Evolutionary conservation across 2,329 filamentous ascomycete genomes (phyloP).

Genomic region (Periconia macrospinosa): DNA sequence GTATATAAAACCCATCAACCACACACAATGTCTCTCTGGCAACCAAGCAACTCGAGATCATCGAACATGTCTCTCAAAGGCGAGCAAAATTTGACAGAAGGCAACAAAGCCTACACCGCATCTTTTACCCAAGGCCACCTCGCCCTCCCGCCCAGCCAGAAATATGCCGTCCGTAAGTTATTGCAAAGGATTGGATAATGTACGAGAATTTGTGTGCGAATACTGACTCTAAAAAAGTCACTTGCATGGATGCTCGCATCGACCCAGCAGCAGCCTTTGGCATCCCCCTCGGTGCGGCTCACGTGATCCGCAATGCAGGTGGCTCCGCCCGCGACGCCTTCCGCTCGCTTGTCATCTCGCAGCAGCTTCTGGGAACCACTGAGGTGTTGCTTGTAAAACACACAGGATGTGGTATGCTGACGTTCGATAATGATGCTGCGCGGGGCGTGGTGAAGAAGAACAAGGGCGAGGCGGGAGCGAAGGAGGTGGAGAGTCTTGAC

Average conservation of each 20-base stretch:
- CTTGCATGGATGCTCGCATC: constrained; percentile 80
- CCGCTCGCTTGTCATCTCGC: constrained; percentile 74
- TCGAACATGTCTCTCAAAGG: constrained; percentile 46
- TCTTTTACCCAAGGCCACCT: constrained; percentile 68
- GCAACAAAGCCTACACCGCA: constrained; percentile 60
- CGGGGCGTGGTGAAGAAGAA: constrained; percentile 60
- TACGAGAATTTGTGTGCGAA: too few relatives aligned
- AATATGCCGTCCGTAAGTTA: constrained; percentile 63
- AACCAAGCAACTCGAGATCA: not conserved
- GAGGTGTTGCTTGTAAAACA: constrained; percentile 78
- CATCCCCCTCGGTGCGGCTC: constrained; percentile 73
- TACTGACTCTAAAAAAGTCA: constrained; percentile 51
- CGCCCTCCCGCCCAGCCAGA: constrained; percentile 68
- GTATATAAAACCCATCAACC: not conserved
- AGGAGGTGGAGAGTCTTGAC: constrained; percentile 53
- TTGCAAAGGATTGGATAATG: not conserved
- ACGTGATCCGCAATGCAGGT: constrained; percentile 71
- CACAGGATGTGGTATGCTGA: constrained; percentile 74
- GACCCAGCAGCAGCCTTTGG: constrained; percentile 70
- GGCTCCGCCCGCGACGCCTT: constrained; percentile 69
- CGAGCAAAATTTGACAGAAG: constrained; percentile 58
- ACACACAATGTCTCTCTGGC: not conserved
- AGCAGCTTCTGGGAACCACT: constrained; percentile 75
- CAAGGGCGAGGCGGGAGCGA: constrained; percentile 55
- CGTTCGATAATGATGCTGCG: constrained; percentile 63